A percentile compares a stretch with the other conserved stretches of the same genome.
These are phyloP conservation scores for Acanthamoeba divionensis DNA, from an alignment of 208 protist genomes.

Conservation along the genomic window DNA sequence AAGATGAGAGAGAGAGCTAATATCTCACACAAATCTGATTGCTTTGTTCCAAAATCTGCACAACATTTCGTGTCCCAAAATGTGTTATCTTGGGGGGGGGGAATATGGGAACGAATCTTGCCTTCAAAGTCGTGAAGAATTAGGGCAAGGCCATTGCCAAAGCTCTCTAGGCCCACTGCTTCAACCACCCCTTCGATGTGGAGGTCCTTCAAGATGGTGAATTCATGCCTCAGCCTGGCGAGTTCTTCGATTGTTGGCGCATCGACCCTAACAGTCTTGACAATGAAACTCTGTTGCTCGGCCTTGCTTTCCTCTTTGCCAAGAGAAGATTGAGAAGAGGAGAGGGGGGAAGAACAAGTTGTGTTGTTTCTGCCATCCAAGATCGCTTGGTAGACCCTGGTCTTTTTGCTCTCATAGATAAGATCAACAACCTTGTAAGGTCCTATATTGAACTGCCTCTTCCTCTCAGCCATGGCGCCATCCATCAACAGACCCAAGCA, in stretches of 20 bases:
- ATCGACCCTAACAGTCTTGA: not conserved
- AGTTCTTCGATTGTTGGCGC: not conserved
- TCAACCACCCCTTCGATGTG: constrained; percentile 14
- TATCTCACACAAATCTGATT: no score
- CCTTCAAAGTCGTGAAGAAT: constrained; percentile 21
- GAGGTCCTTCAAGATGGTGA: constrained; percentile 25
- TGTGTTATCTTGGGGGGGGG: not conserved
- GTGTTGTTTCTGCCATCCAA: not conserved
- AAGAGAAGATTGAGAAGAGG: no score
- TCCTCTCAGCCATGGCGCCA: no score
- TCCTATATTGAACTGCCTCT: no score
- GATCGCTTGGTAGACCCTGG: not conserved
- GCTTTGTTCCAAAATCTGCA: not conserved
- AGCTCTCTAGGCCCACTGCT: not conserved
- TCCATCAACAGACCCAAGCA: no score
- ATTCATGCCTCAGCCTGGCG: not conserved
- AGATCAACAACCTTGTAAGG: not conserved
- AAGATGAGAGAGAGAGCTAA: no score
- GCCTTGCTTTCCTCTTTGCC: no score
- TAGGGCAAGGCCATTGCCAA: not conserved
- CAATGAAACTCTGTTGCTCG: not conserved
- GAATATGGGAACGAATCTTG: not conserved
- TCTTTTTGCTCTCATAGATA: not conserved
- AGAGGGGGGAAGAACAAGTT: not conserved
- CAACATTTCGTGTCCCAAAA: not conserved